Base-by-base conservation (phyloP, 2,329 filamentous ascomycete species). In the Alternaria sp. region DNA sequence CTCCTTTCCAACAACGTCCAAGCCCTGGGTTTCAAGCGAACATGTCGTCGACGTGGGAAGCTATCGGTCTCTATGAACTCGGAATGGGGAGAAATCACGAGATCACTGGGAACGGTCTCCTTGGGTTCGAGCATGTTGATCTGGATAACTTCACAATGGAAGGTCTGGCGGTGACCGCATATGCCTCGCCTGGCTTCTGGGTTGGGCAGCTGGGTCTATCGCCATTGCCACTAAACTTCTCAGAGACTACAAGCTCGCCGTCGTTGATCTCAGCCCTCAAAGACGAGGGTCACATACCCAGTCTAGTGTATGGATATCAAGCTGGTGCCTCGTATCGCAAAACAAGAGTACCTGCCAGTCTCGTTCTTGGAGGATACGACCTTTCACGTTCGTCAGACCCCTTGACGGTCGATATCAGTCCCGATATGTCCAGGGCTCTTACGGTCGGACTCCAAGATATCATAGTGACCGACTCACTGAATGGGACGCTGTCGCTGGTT, bases 1-100 rank as follows among this genome's bases (percentile, higher is more conserved):
- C 37, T 10, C 47, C 57, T 2, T 59, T 59, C 18, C 47, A 55
- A 45, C 57, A 54, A 44, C 10, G 37, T 28, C 15, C 6, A 2
- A 59, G 57, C 21, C 57, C 57, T 18, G 57, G 57, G 18, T 59
- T 54, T 4, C 57, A 59, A 49, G 9, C 47, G 10, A 59, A 59
- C 11, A 59, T 59, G 57, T 59, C 57, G 10, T 59, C 57, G 3
- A 30, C 57, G 11, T 59, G 57, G 57, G 15, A 54, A 10, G 11
- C 37, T 3, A 55, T 59, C 8, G 28, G 21, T 6, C 57, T 59
- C 12, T 55, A 46, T 12, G 25, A 54, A 45, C 47, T 59, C 15
- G 57, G 20, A 5, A 25, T 59, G 26, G 57, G 33, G 9, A 59
- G n/a, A 3, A 18, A 15, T 3, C 33, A 33, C 5, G 56, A 10